These are phyloP conservation scores for Lactarius deliciosus DNA, from an alignment of 768 basidiomycete species.

Conservation along the genomic window DNA sequence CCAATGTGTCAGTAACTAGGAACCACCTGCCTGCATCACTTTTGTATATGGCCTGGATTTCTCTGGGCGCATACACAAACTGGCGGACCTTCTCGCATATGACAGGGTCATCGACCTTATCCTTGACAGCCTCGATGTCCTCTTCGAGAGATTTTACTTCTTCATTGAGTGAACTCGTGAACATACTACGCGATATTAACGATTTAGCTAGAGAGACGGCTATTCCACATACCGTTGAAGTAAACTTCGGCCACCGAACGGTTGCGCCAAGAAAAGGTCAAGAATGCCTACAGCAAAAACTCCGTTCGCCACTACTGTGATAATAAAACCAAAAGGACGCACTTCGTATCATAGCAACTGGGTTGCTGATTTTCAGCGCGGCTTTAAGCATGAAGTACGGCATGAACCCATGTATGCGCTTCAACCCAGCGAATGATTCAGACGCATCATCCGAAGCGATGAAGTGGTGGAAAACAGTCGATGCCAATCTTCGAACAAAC, in stretches of 20 bases:
- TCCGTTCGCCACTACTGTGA: slow-evolving; percentile 4
- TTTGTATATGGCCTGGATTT: slow-evolving; percentile 83
- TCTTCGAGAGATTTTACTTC: slow-evolving; percentile 83
- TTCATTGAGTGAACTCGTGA: slow-evolving; percentile 87
- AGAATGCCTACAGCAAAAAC: slow-evolving; percentile 51
- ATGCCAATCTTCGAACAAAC: slow-evolving; percentile 66
- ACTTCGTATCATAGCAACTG: slow-evolving; percentile 94
- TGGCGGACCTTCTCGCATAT: slow-evolving; percentile 85
- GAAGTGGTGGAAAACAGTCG: slow-evolving; percentile 94
- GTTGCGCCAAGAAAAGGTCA: slow-evolving; percentile 94
- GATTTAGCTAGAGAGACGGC: background rate
- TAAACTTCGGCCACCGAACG: slow-evolving; percentile 91
- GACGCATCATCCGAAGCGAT: slow-evolving; percentile 92
- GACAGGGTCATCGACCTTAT: slow-evolving; percentile 84
- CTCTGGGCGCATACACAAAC: slow-evolving; percentile 84
- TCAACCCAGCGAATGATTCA: slow-evolving; percentile 82
- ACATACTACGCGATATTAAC: slow-evolving; percentile 63
- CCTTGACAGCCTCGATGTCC: slow-evolving; percentile 83
- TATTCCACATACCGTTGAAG: slow-evolving; percentile 67
- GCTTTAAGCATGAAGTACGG: slow-evolving; percentile 97
- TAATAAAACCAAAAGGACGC: slow-evolving; percentile 27
- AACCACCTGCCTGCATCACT: slow-evolving; percentile 68
- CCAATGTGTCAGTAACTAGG: background rate
- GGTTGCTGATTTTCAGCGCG: slow-evolving; percentile 90
- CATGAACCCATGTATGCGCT: slow-evolving; percentile 94